Base-by-base conservation (phyloP, 352 stramenopile species). In the Phytophthora brassicae region DNA sequence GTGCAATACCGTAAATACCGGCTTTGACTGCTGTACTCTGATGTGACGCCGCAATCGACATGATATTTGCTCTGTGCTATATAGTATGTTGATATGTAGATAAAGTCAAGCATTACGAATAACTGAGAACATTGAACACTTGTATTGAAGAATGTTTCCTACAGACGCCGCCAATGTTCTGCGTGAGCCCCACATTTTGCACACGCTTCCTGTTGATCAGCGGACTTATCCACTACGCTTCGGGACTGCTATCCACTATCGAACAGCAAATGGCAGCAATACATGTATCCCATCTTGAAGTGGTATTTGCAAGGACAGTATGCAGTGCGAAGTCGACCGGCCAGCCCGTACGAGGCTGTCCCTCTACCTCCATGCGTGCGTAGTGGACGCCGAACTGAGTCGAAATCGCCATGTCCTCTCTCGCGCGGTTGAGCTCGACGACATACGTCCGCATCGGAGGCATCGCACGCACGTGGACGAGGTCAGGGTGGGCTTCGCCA, bases 361-460 rank as follows among this genome's bases (percentile, higher is more conserved):
- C 42, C n/a, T 60, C 41, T 17, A 60, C 22, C 41, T 60, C 52
- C 52, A 60, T 60, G 2, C 52, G 52, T 12, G 42, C 41, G 4
- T 51, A 60, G 28, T 29, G 29, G 6, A 45, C 50, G 2, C 17
- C 52, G 20, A 59, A 59, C 8, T 42, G 11, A 13, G 38, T n/a
- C 2, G 39, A 58, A 6, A 42, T 20, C 8, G 33, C 8, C 33
- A 39, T 39, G 13, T 39, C 33, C 6, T 24, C 28, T 24, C 26
- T 13, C 5, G 13, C 9, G 19, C 26, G 52, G 41, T 36, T 51
- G 3, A 60, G 26, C 41, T 57, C 49, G 3, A 22, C 35, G 16
- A 39, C 14, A 12, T 41, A 47, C 8, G 3, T 11, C 22, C 36
- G 12, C 4, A 6, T 4, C 1, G 33, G 33, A 12, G 33, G 8